phyloP scores from a whole-genome alignment of 345 rosid species.

The Melaleuca quinquenervia region DNA sequence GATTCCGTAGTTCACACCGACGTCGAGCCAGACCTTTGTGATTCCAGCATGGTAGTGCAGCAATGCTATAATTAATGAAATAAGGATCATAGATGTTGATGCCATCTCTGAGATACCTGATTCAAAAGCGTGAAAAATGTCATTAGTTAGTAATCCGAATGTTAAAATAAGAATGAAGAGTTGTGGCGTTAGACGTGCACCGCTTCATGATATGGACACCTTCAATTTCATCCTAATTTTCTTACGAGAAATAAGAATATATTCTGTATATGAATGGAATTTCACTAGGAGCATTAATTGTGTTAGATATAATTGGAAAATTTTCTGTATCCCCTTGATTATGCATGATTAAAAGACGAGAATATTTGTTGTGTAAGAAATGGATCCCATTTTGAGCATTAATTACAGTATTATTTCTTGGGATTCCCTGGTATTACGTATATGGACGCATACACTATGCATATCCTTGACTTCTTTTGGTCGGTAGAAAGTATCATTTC shows the following conservation, averaged over 20 bases:
- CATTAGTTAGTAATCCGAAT: background rate
- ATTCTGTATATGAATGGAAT: too few species aligned
- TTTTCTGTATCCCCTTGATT: background rate
- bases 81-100: background rate
- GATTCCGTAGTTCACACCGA: slow-evolving; percentile 6
- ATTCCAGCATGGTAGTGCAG: background rate
- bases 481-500: too few species aligned
- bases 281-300: too few species aligned
- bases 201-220: too few species aligned
- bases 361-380: background rate
- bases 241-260: too few species aligned
- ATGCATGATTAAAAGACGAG: background rate
- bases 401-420: background rate
- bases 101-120: background rate
- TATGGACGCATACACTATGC: fast-evolving
- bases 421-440: background rate
- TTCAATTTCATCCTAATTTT: too few species aligned
- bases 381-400: background rate
- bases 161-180: background rate
- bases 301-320: too few species aligned
- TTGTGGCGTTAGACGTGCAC: too few species aligned
- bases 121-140: background rate
- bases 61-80: background rate
- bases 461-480: too few species aligned
- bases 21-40: background rate